These are phyloP conservation scores for Telopea speciosissima DNA, from an alignment of 177 flowering plant genomes.

Conservation along the genomic window DNA sequence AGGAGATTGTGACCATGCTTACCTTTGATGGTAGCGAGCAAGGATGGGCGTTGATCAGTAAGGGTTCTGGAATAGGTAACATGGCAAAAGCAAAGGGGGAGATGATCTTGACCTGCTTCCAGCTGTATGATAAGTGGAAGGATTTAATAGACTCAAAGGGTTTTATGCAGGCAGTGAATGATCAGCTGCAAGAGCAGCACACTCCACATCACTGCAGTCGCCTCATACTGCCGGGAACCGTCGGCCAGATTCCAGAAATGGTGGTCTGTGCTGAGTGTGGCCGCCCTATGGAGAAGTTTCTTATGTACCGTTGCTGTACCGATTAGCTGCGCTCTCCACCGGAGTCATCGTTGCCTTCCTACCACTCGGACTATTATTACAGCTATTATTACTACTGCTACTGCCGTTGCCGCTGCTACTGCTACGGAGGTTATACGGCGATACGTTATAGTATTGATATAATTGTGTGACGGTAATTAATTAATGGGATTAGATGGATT, in stretches of 20 bases:
- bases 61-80: constrained; percentile 33
- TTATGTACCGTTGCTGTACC: constrained; percentile 79
- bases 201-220: constrained; percentile 51
- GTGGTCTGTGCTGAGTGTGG: constrained; percentile 73
- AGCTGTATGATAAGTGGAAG: constrained; percentile 31
- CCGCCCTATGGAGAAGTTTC: constrained; percentile 53
- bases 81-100: constrained; percentile 50
- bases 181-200: constrained; percentile 22
- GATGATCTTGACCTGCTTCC: constrained; percentile 12
- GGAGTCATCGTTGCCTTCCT: too few relatives aligned
- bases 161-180: constrained; percentile 32
- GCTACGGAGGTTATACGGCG: too few relatives aligned
- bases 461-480: too few relatives aligned
- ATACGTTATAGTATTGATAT: too few relatives aligned
- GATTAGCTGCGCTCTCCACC: constrained; percentile 23
- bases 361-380: too few relatives aligned
- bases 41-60: constrained; percentile 60
- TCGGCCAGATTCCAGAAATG: constrained; percentile 28
- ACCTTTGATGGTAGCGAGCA: constrained; percentile 52
- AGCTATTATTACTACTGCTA: too few relatives aligned
- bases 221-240: constrained; percentile 40
- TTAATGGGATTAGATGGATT: too few relatives aligned
- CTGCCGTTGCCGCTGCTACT: too few relatives aligned
- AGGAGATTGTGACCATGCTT: constrained; percentile 48
- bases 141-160: constrained; percentile 20